Evolutionary conservation across 2,329 filamentous ascomycete genomes (phyloP).

Genomic region (Plenodomus lindquistii): DNA sequence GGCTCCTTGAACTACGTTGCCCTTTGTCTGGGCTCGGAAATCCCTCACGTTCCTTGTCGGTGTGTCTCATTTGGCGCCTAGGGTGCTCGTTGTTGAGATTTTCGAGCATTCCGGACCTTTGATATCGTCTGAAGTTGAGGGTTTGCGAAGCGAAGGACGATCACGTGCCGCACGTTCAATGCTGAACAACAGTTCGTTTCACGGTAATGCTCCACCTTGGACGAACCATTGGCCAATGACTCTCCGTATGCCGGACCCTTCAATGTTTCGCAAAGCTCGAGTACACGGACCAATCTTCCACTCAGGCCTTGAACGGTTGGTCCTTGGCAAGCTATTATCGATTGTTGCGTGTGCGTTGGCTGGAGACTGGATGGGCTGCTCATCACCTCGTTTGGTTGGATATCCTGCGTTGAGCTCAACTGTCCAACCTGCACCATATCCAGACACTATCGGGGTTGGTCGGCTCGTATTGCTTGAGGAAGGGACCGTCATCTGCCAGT

Average conservation of each 20-base stretch:
- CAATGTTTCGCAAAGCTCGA: not conserved
- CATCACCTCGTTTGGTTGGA: slow-evolving; percentile 25
- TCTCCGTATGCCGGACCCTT: slow-evolving; percentile 2
- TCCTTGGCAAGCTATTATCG: slow-evolving; percentile 20
- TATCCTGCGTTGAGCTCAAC: slow-evolving; percentile 14
- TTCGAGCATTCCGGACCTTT: slow-evolving; percentile 39
- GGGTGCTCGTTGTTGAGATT: slow-evolving; percentile 21
- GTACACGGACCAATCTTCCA: slow-evolving; percentile 22
- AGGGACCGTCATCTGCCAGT: slow-evolving; percentile 25
- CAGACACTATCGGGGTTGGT: slow-evolving; percentile 23
- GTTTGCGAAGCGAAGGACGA: slow-evolving; percentile 39
- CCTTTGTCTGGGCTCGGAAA: slow-evolving; percentile 40
- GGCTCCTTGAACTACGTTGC: slow-evolving; percentile 52
- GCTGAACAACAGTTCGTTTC: slow-evolving; percentile 38
- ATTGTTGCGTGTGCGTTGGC: slow-evolving; percentile 32
- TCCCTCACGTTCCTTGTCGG: slow-evolving; percentile 46
- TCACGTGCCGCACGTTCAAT: slow-evolving; percentile 44
- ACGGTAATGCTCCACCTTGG: slow-evolving; percentile 2
- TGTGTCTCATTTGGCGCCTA: slow-evolving; percentile 37
- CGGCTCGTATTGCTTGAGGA: slow-evolving; percentile 25
- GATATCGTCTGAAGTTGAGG: slow-evolving; percentile 38
- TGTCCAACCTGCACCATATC: slow-evolving; percentile 16
- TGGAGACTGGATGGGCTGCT: slow-evolving; percentile 18
- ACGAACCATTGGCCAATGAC: slow-evolving; percentile 37
- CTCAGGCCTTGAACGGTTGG: slow-evolving; percentile 16